Evolutionary conservation across 768 basidiomycete species (phyloP).

Genomic region (Leccinum barrowsii): DNA sequence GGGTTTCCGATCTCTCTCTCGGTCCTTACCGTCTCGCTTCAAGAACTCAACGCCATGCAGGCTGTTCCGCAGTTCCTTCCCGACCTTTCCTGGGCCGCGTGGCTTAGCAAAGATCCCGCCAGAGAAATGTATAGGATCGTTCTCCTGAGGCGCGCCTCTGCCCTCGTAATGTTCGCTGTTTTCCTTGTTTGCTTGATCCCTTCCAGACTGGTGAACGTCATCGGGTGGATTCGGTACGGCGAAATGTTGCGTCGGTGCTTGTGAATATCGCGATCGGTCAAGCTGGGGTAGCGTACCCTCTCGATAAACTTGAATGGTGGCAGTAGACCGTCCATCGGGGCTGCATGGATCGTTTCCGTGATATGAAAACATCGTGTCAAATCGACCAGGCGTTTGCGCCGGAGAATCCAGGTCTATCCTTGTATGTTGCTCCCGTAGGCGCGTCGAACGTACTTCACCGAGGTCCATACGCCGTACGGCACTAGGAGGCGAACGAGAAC

Average conservation of each 20-base stretch:
- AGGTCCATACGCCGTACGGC: slow-evolving; percentile 1
- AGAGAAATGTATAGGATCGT: slow-evolving; percentile 19
- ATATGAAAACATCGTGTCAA: slow-evolving; percentile 37
- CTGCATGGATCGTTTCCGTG: slow-evolving; percentile 17
- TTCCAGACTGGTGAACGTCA: slow-evolving; percentile 11
- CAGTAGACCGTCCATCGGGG: slow-evolving; percentile 7
- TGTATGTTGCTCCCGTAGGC: slow-evolving; percentile 36
- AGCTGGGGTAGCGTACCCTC: slow-evolving; percentile 15
- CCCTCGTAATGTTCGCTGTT: slow-evolving; percentile 26
- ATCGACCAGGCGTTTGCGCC: slow-evolving; percentile 44
- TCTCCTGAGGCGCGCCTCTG: slow-evolving; percentile 13
- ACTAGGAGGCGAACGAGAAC: slow-evolving; percentile 15
- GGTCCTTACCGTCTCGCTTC: slow-evolving; percentile 37
- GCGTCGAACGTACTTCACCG: slow-evolving; percentile 35
- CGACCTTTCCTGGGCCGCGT: slow-evolving; percentile 31
- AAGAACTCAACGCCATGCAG: slow-evolving; percentile 30
- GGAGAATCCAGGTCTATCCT: slow-evolving; percentile 35
- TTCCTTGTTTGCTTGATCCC: slow-evolving; percentile 37
- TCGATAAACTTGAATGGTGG: slow-evolving; percentile 22
- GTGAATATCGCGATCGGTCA: slow-evolving; percentile 18
- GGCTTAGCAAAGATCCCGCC: slow-evolving; percentile 33
- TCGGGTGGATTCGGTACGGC: slow-evolving; percentile 11
- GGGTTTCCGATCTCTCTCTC: slow-evolving; percentile 49
- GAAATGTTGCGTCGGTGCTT: slow-evolving; percentile 9
- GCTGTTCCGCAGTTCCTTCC: slow-evolving; percentile 55